Conservation (phyloP, 768 basidiomycete genomes). For the Udeniomyces megalosporus region DNA sequence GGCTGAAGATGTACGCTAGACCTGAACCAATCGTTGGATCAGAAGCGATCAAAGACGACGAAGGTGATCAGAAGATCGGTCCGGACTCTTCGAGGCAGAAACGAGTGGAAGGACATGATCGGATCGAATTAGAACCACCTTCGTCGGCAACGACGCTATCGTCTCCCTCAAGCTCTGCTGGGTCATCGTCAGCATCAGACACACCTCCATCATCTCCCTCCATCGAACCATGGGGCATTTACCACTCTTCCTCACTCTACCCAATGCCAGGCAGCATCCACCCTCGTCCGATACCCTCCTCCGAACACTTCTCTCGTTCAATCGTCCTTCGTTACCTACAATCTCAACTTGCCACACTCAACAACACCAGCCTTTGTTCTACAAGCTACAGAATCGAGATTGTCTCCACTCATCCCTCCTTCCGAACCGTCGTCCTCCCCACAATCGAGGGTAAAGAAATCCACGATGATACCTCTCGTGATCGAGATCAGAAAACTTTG, state of each 20-base stretch:
- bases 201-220: background rate
- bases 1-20: background rate
- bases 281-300: background rate
- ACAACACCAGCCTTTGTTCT: background rate
- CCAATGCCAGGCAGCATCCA: background rate
- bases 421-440: background rate
- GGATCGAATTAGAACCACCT: too few species aligned
- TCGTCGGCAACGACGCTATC: too few species aligned
- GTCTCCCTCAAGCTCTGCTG: too few species aligned
- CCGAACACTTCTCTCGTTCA: background rate
- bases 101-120: background rate
- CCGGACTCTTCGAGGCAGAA: too few species aligned
- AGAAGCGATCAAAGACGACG: too few species aligned
- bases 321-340: background rate
- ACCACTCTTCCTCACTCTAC: background rate
- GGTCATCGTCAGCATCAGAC: background rate
- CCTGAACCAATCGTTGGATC: conserved; percentile 1
- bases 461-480: background rate
- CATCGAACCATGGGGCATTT: background rate
- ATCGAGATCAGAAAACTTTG: too few species aligned
- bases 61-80: too few species aligned
- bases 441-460: too few species aligned
- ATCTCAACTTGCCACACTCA: background rate
- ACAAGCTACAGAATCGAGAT: background rate
- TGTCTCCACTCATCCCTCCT: background rate